Conservation (phyloP, 768 basidiomycete species). For the Boletus barrowsii region DNA sequence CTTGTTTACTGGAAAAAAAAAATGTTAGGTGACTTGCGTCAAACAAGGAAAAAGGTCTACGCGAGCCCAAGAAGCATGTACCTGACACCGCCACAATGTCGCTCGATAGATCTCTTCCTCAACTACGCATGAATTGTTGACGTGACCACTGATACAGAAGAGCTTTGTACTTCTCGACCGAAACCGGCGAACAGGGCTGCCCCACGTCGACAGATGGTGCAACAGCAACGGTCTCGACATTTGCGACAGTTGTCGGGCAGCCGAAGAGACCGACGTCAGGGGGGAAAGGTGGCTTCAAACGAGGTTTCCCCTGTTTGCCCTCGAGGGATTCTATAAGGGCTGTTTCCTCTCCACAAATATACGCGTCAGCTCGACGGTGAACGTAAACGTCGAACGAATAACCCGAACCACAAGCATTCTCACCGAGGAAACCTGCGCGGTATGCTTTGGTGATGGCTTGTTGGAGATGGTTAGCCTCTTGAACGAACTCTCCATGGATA, state of each 20-base stretch:
- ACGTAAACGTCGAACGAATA: conserved; percentile 97
- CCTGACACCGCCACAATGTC: conserved; percentile 91
- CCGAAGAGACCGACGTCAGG: conserved; percentile 98
- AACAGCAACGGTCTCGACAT: conserved; percentile 97
- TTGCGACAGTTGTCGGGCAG: conserved; percentile 95
- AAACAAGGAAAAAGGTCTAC: conserved; percentile 40
- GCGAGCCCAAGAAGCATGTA: conserved; percentile 97
- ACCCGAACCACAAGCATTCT: conserved; percentile 87
- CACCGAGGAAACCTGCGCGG: conserved; percentile 81
- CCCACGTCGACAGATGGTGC: conserved; percentile 94
- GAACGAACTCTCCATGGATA: conserved; percentile 97
- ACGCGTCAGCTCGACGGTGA: conserved; percentile 97
- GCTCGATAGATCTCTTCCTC: conserved; percentile 99
- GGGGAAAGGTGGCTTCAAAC: conserved; percentile 97
- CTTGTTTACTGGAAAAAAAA: conserved; percentile 79
- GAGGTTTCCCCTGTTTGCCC: conserved; percentile 97
- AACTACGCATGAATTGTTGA: conserved; percentile 96
- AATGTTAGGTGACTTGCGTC: neutral
- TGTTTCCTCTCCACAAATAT: conserved; percentile 99
- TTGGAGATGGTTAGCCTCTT: conserved; percentile 91
- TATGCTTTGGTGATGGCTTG: conserved; percentile 97
- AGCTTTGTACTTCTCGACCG: conserved; percentile 93
- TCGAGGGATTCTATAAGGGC: conserved; percentile 96
- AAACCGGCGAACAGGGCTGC: conserved; percentile 89
- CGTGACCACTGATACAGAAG: conserved; percentile 94